Evolutionary conservation across 257 asterid species (phyloP), one percentile per base, ranked within the genome.

Genomic region (Gentiana macrophylla): DNA sequence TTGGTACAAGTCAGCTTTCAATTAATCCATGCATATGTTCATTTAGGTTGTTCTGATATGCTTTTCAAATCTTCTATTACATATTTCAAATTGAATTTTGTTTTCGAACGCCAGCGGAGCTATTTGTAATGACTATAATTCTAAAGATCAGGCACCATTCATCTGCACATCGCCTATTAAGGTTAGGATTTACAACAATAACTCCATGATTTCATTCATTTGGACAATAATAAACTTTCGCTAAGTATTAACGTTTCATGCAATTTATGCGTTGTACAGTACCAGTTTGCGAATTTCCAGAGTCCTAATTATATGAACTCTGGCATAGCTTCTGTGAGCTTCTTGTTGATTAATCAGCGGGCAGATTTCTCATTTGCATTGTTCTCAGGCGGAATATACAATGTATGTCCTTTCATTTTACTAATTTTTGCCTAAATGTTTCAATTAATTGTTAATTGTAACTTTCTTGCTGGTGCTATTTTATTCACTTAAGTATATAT

Each of bases 131-230:
- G 7, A 37, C n/a, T 84, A 77, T 50, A 67, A 73, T 49, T 68
- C 65, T 1, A 81, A 70, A 63, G 80, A 75, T 37, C 77, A 82
- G 63, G 54, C 67, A 56, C 97, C 97, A n/a, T 70, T 74, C 65
- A 78, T 84, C 66, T 90, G 97, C 72, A 68, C 79, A 44, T 79
- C 97, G 32, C 96, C 97, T 1, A 63, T 90, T 47, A 90, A 90
- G 97, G 97, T 89, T 68, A 52, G 65, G 54, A 32, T 57, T 15
- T 54, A 8, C 24, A 9, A 24, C 24, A 24, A 0, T 4, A 52
- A 59, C 38, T 57, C 50, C 50, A 41, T 57, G 36, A 43, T 54
- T 12, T 52, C 13, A 47, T 35, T 10, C 13, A 34, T 6, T 36
- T 57, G 38, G 36, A 12, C 13, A 49, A 37, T 6, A 24, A 8